Base-by-base conservation (phyloP, 2,329 filamentous ascomycete species). In the Aureobasidium zeae region DNA sequence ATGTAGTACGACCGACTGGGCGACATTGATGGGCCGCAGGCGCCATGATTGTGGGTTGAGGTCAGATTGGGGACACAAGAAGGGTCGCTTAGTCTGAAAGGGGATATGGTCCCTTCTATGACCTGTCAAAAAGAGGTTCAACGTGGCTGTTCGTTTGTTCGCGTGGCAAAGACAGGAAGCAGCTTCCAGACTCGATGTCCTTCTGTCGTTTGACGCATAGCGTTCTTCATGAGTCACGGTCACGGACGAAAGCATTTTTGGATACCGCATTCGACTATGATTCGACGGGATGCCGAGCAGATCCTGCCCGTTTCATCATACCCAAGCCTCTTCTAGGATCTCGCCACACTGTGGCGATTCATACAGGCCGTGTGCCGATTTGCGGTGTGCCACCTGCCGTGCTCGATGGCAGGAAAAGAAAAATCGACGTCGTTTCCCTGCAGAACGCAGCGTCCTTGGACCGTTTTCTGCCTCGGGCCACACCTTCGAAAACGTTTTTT, bases 381-480 rank as follows among this genome's bases (percentile, higher is more conserved):
- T 5, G 11, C 10, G 6, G 12, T 19, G 4, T n/a, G 37, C 7
- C 4, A 19, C 19, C 13, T 41, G 28, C 37, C 37, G 37, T 32
- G 20, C 20, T 30, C 26, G 26, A 24, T 32, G 10, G 9, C n/a
- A 7, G 13, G n/a, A n/a, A 39, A 31, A 21, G 19, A 26, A 41
- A 31, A 11, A 20, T 32, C 37, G 37, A 21, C 28, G n/a, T n/a
- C n/a, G n/a, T n/a, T 2, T 15, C 9, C 28, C 28, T 41, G 28
- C 37, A 41, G 28, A 7, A 15, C 15, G 3, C 26, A 30, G 17
- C 26, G 8, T 17, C 21, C 26, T n/a, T 30, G 36, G 12, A 19
- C 37, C 37, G 37, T 41, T 41, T 32, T 19, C 37, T 32, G 28
- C 36, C 20, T 41, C 37, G 37, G 37, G n/a, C n/a, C n/a, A n/a